Evolutionary conservation across 352 stramenopile genomes (phyloP).

Genomic region (Globisporangium nagaii): DNA sequence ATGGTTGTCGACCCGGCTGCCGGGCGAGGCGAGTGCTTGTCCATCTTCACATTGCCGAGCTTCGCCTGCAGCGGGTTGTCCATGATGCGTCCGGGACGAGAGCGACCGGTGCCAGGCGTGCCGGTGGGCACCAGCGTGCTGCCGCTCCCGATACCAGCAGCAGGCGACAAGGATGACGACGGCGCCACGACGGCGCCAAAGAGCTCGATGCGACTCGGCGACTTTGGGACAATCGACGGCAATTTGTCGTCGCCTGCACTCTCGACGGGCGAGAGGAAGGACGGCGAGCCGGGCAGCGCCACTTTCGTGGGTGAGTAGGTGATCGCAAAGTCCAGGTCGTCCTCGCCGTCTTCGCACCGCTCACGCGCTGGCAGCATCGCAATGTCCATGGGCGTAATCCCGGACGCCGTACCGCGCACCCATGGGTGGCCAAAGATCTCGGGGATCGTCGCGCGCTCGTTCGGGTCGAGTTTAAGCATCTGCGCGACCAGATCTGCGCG

Average conservation of each 20-base stretch:
- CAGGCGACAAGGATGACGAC: not conserved
- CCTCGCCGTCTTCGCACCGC: slow-evolving; percentile 26
- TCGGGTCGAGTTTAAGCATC: slow-evolving; percentile 80
- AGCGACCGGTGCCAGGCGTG: slow-evolving; percentile 26
- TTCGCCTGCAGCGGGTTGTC: slow-evolving; percentile 45
- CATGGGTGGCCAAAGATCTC: slow-evolving; percentile 85
- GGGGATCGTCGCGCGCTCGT: slow-evolving; percentile 73
- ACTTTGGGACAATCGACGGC: slow-evolving; percentile 45
- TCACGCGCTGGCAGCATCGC: slow-evolving; percentile 13
- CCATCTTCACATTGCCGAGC: slow-evolving; percentile 20
- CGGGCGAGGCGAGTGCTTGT: slow-evolving; percentile 39
- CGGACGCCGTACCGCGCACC: slow-evolving; percentile 45
- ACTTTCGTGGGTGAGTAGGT: slow-evolving; percentile 33
- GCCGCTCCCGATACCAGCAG: slow-evolving; percentile 1
- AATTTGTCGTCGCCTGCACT: slow-evolving; percentile 36
- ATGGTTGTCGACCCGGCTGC: too few species aligned
- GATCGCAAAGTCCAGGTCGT: slow-evolving; percentile 45
- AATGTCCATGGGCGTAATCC: slow-evolving; percentile 23
- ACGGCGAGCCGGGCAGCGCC: slow-evolving; percentile 18
- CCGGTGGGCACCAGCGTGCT: slow-evolving; percentile 12
- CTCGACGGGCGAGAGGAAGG: slow-evolving; percentile 13
- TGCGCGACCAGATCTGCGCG: slow-evolving; percentile 67
- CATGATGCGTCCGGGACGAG: slow-evolving; percentile 36
- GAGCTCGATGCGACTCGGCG: slow-evolving; percentile 33
- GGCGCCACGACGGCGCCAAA: slow-evolving; percentile 3